phyloP scores from a whole-genome alignment of 768 basidiomycete species.

The Macrolepiota fuliginosa region DNA sequence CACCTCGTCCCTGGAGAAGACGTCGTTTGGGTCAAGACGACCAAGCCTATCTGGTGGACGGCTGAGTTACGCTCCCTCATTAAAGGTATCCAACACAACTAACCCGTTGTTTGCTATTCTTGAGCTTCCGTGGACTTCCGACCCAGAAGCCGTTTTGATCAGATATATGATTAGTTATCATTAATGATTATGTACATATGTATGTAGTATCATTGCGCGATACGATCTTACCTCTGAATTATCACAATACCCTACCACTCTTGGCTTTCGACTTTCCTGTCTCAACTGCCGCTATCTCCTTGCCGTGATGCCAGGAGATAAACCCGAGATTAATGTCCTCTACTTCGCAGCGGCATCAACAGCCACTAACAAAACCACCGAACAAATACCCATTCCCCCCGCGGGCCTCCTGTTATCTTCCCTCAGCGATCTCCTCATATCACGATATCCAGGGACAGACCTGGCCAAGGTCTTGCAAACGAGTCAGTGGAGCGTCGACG shows the following conservation, averaged over 20 bases:
- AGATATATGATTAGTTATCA: neutral
- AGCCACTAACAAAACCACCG: slow-evolving; percentile 54
- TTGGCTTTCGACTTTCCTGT: neutral
- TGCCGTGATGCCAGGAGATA: slow-evolving; percentile 21
- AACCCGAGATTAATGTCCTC: slow-evolving; percentile 41
- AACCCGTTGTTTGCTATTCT: too few relatives aligned
- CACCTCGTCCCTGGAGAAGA: slow-evolving; percentile 71
- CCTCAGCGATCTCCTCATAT: slow-evolving; percentile 49
- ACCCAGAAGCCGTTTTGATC: too few relatives aligned
- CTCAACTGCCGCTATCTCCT: neutral
- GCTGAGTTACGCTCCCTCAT: slow-evolving; percentile 53
- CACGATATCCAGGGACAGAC: slow-evolving; percentile 48
- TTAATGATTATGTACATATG: neutral
- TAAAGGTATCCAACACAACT: neutral
- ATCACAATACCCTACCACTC: neutral
- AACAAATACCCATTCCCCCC: slow-evolving; percentile 49
- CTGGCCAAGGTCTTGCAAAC: slow-evolving; percentile 53
- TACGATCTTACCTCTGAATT: neutral
- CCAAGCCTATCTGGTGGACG: slow-evolving; percentile 89
- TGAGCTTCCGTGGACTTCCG: too few relatives aligned
- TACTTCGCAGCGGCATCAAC: slow-evolving; percentile 70
- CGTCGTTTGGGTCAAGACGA: slow-evolving; percentile 71
- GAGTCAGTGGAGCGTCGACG: slow-evolving; percentile 79
- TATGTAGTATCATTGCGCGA: neutral
- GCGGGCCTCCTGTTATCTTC: slow-evolving; percentile 46